Evolutionary conservation across 2,329 filamentous ascomycete species (phyloP).

Genomic region (Botrytis squamosa): DNA sequence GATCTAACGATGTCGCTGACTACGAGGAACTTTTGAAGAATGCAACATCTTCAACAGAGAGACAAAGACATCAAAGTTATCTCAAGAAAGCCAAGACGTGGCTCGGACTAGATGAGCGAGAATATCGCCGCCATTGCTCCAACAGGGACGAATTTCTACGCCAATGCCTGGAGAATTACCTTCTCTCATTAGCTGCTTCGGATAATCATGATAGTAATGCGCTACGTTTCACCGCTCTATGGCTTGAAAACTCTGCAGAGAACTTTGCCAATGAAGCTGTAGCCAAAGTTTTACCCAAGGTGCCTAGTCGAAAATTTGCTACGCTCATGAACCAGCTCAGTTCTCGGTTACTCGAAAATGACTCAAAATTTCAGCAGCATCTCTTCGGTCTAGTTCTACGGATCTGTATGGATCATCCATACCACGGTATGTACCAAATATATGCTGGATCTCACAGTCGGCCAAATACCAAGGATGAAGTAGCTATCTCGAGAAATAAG

Average conservation of each 20-base stretch:
- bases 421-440: conserved; percentile 96
- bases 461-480: conserved; percentile 68
- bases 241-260: conserved; percentile 84
- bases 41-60: conserved; percentile 47
- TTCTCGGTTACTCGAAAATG: conserved; percentile 77
- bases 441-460: conserved; percentile 76
- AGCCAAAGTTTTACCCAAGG: conserved; percentile 63
- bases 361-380: conserved; percentile 70
- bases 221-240: conserved; percentile 87
- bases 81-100: conserved; percentile 77
- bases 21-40: conserved; percentile 58
- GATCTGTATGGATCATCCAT: conserved; percentile 91
- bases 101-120: conserved; percentile 85
- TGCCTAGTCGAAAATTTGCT: conserved; percentile 90
- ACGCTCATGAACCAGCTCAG: conserved; percentile 93
- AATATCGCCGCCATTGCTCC: conserved; percentile 74
- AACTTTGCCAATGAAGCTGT: conserved; percentile 76
- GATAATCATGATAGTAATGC: conserved; percentile 88
- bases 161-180: conserved; percentile 88
- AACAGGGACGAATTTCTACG: conserved; percentile 81
- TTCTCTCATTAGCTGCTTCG: conserved; percentile 78
- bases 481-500: conserved; percentile 68
- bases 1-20: conserved; percentile 75
- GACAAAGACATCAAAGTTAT: conserved; percentile 57
- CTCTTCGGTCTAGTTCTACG: conserved; percentile 72